Evolutionary conservation across 805 yeast genomes (phyloP).

Genomic region (Pichia insulana): DNA sequence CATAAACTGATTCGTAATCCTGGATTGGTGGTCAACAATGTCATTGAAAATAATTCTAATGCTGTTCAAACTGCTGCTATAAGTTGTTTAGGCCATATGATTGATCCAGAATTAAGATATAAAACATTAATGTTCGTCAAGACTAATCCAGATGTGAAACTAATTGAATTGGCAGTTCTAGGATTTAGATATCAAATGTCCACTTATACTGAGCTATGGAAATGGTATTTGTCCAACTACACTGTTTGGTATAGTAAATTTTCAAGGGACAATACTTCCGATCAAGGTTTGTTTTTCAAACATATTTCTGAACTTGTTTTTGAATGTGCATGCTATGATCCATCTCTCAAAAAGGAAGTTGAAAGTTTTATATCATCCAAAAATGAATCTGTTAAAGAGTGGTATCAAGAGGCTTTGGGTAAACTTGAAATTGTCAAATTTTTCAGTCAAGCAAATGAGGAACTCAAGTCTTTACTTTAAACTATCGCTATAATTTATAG

Average conservation of each 20-base stretch:
- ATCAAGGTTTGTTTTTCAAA: constrained; percentile 34
- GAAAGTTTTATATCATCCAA: constrained; percentile 17
- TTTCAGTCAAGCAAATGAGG: constrained; percentile 20
- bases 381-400: constrained; percentile 17
- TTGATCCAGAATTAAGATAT: constrained; percentile 36
- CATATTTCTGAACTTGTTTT: constrained; percentile 36
- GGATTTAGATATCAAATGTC: constrained; percentile 39
- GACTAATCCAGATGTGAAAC: constrained; percentile 45
- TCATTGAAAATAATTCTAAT: constrained; percentile 18
- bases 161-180: constrained; percentile 49
- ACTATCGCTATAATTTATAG: neutral
- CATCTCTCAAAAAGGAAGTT: constrained; percentile 12
- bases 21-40: constrained; percentile 34
- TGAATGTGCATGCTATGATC: constrained; percentile 22
- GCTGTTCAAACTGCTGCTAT: constrained; percentile 51
- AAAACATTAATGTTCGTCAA: constrained; percentile 50
- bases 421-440: constrained; percentile 20
- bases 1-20: constrained; percentile 44
- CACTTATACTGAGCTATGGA: constrained; percentile 33
- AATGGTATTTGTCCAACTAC: constrained; percentile 49
- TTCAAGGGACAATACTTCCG: constrained; percentile 31
- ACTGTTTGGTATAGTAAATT: constrained; percentile 44
- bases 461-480: constrained; percentile 10
- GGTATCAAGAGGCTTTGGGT: constrained; percentile 14
- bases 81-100: constrained; percentile 43